phyloP scores from a whole-genome alignment of 2,329 filamentous ascomycete genomes.

The Graphilbum ipis-grandicollis region DNA sequence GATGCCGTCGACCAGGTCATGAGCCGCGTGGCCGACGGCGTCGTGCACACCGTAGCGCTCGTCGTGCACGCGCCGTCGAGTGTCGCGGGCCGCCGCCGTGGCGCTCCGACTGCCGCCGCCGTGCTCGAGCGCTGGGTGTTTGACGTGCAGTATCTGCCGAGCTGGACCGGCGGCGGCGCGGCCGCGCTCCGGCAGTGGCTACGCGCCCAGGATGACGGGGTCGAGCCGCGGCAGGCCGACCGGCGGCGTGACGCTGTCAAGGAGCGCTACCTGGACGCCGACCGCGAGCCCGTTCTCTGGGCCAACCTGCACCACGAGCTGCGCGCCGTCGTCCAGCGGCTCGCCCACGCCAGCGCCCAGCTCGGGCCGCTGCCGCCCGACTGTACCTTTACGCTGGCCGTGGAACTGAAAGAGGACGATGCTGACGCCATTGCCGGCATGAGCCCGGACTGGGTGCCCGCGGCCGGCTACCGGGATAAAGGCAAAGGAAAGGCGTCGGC shows the following conservation, averaged over 20 bases:
- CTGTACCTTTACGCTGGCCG: constrained; percentile 60
- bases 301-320: constrained; percentile 55
- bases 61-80: constrained; percentile 7
- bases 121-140: constrained; percentile 47
- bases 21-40: constrained; percentile 45
- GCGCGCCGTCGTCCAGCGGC: constrained; percentile 44
- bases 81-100: constrained; percentile 10
- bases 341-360: constrained; percentile 41
- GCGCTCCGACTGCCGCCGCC: no score
- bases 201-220: not conserved
- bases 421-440: not conserved
- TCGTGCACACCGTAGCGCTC: constrained; percentile 6
- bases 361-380: constrained; percentile 40
- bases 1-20: constrained; percentile 61
- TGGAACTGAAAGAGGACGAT: constrained; percentile 47
- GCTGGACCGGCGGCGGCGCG: constrained; percentile 20
- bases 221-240: no score
- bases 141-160: constrained; percentile 35
- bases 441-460: not conserved
- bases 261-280: not conserved
- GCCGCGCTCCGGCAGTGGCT: constrained; percentile 10
- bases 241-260: no score
- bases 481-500: not conserved
- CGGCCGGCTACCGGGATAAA: not conserved
- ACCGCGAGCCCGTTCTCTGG: constrained; percentile 23